Evolutionary conservation across 768 basidiomycete genomes (phyloP).

Genomic region (Hortiboletus campestris): DNA sequence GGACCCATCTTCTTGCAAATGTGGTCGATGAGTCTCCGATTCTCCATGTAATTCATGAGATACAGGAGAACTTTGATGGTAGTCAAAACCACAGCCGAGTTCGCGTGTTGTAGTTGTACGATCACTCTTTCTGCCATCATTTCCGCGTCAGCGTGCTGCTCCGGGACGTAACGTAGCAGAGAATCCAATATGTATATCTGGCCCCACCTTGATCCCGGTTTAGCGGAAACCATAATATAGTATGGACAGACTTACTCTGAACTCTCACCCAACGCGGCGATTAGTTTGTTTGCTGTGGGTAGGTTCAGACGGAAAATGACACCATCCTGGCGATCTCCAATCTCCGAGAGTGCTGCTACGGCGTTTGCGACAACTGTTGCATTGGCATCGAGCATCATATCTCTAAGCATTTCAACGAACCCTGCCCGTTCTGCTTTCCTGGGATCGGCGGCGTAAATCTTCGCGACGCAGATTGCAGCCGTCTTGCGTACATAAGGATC

Average conservation of each 20-base stretch:
- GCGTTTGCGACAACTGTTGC: slow-evolving; percentile 98
- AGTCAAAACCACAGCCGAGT: slow-evolving; percentile 98
- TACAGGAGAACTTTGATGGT: slow-evolving; percentile 94
- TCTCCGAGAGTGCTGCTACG: slow-evolving; percentile 95
- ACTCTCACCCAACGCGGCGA: slow-evolving; percentile 90
- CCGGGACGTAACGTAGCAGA: slow-evolving; percentile 90
- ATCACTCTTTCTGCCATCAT: slow-evolving; percentile 94
- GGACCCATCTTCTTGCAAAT: slow-evolving; percentile 99
- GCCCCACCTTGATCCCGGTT: slow-evolving; percentile 73
- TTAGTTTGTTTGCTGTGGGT: slow-evolving; percentile 82
- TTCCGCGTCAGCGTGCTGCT: slow-evolving; percentile 84
- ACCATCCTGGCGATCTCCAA: slow-evolving; percentile 91
- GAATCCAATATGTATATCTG: slow-evolving; percentile 98
- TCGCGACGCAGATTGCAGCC: slow-evolving; percentile 95
- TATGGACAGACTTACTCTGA: slow-evolving; percentile 74
- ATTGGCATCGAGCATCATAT: slow-evolving; percentile 89
- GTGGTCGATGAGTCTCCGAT: slow-evolving; percentile 77
- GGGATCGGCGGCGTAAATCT: slow-evolving; percentile 87
- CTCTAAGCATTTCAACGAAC: slow-evolving; percentile 87
- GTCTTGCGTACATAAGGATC: slow-evolving; percentile 99
- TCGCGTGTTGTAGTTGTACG: slow-evolving; percentile 94
- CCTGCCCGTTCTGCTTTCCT: slow-evolving; percentile 84
- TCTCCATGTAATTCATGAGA: slow-evolving; percentile 99
- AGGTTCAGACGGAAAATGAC: slow-evolving; percentile 90
- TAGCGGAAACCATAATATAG: slow-evolving; percentile 6